phyloP scores from a whole-genome alignment of 306 rosid genomes.

The Vachellia collinsii region DNA sequence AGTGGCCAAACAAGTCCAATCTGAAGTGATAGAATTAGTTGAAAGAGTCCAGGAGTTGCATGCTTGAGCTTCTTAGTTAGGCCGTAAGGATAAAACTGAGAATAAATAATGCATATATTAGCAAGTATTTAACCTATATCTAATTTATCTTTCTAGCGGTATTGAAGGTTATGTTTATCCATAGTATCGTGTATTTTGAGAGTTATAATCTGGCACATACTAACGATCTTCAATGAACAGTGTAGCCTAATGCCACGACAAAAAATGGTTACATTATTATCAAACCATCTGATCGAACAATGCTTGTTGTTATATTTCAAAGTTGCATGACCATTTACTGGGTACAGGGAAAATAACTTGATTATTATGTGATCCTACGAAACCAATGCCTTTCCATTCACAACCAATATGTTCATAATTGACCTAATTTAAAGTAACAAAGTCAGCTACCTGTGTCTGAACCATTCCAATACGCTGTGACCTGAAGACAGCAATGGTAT shows the following conservation, averaged over 20 bases:
- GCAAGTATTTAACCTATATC: background rate
- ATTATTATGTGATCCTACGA: background rate
- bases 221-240: slow-evolving; percentile 3
- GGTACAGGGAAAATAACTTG: slow-evolving; percentile 29
- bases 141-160: background rate
- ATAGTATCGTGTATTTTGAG: background rate
- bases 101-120: background rate
- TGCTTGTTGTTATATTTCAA: slow-evolving; percentile 16
- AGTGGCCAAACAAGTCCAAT: background rate
- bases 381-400: slow-evolving; percentile 18
- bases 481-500: slow-evolving; percentile 72
- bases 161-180: background rate
- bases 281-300: slow-evolving; percentile 17
- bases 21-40: background rate
- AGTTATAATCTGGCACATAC: background rate
- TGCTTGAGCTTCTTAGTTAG: background rate
- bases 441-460: slow-evolving; percentile 73
- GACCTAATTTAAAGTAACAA: slow-evolving; percentile 25
- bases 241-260: slow-evolving; percentile 15
- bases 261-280: background rate
- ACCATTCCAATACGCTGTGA: slow-evolving; percentile 97
- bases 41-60: background rate
- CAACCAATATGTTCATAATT: slow-evolving; percentile 24
- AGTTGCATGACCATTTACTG: background rate
- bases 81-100: background rate